phyloP scores from a whole-genome alignment of 2,329 filamentous ascomycete genomes.

The Cyclaneusma minus region DNA sequence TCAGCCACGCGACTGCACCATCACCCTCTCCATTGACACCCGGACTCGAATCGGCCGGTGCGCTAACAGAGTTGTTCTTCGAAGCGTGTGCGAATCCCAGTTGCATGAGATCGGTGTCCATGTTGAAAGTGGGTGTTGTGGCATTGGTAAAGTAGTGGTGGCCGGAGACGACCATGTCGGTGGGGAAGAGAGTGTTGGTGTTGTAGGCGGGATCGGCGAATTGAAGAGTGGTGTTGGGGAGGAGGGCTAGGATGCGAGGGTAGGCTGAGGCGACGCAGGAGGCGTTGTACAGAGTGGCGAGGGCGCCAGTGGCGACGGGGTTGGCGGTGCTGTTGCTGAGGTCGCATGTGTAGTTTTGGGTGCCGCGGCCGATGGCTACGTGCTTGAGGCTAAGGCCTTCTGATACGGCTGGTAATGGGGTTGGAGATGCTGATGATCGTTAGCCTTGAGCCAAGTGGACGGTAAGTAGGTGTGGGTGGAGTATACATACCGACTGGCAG shows the following conservation, averaged over 20 bases:
- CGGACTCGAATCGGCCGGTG: conserved; percentile 42
- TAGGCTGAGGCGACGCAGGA: conserved; percentile 61
- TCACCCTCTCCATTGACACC: conserved; percentile 44
- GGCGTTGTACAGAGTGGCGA: conserved; percentile 77
- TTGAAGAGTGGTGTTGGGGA: conserved; percentile 54
- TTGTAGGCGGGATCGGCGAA: conserved; percentile 32
- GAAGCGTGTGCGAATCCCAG: conserved; percentile 46
- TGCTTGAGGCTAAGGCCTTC: conserved; percentile 51
- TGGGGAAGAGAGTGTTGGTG: conserved; percentile 30
- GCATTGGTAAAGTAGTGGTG: conserved; percentile 66
- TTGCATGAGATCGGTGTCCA: conserved; percentile 39
- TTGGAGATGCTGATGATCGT: conserved; percentile 28
- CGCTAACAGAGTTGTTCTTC: conserved; percentile 43
- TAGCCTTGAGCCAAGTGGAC: conserved; percentile 4
- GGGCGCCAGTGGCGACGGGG: conserved; percentile 55
- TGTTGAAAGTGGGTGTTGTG: conserved; percentile 66
- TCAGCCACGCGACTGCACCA: conserved; percentile 67
- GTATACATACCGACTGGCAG: conserved; percentile 31
- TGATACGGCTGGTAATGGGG: conserved; percentile 43
- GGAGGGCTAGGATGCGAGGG: conserved; percentile 46
- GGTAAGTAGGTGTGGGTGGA: not conserved
- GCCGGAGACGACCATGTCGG: conserved; percentile 50
- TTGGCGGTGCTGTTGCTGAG: conserved; percentile 38
- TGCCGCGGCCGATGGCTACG: conserved; percentile 75
- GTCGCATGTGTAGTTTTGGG: conserved; percentile 86